These are phyloP conservation scores for Thraustochytrium sp. DNA, from an alignment of 352 stramenopile species.

Conservation along the genomic window DNA sequence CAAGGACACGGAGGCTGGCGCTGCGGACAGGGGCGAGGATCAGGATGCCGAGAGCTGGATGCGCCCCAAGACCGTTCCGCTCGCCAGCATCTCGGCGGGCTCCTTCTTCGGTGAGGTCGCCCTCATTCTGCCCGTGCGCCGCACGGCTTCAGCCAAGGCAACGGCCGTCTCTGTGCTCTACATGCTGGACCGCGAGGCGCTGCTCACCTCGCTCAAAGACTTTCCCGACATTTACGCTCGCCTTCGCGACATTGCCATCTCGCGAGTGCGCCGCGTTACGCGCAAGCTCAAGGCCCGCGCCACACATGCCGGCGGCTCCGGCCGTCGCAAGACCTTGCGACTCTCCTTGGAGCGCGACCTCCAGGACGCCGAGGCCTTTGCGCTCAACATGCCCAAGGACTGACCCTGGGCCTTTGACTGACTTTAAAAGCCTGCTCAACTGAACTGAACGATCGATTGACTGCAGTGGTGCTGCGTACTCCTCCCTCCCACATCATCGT, in stretches of 20 bases:
- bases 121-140: background rate
- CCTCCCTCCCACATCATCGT: too few species aligned
- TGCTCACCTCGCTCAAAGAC: slow-evolving; percentile 22
- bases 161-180: slow-evolving; percentile 34
- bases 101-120: slow-evolving; percentile 39
- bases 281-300: background rate
- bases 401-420: background rate
- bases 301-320: background rate
- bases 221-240: slow-evolving; percentile 30
- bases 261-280: background rate
- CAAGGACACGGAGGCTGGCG: background rate
- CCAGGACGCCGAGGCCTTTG: background rate
- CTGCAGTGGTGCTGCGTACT: too few species aligned
- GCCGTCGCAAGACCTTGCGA: background rate
- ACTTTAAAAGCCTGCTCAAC: too few species aligned
- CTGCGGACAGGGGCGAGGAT: background rate
- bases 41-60: background rate
- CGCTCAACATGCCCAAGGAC: slow-evolving; percentile 12
- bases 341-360: slow-evolving; percentile 4
- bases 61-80: background rate
- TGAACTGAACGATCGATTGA: too few species aligned
- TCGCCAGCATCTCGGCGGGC: slow-evolving; percentile 27
- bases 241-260: slow-evolving; percentile 23
- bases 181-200: background rate
- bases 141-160: slow-evolving; percentile 22